Evolutionary conservation across 169 alveolate genomes (phyloP).

Genomic region (Plasmodium relictum): DNA sequence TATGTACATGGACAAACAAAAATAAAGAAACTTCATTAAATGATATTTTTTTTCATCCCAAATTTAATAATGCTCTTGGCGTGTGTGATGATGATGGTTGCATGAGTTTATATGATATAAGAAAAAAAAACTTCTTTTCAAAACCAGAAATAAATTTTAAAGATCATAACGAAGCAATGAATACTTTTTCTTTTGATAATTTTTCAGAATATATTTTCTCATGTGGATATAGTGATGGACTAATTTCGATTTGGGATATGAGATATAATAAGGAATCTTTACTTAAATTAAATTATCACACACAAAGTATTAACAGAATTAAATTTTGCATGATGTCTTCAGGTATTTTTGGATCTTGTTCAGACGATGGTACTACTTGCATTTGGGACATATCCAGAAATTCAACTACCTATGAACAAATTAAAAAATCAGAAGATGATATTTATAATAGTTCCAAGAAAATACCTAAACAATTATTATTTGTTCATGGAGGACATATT

Average conservation of each 20-base stretch:
- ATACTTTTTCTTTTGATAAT: slow-evolving; percentile 77
- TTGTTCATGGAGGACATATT: slow-evolving; percentile 85
- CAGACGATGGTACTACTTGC: slow-evolving; percentile 83
- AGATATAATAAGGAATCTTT: slow-evolving; percentile 75
- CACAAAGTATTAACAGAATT: slow-evolving; percentile 81
- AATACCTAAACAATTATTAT: slow-evolving; percentile 79
- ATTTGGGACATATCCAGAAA: slow-evolving; percentile 81
- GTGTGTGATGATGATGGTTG: slow-evolving; percentile 68
- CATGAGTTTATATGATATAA: slow-evolving; percentile 64
- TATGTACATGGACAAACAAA: slow-evolving; percentile 58
- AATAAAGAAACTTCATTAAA: slow-evolving; percentile 40
- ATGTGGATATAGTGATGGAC: slow-evolving; percentile 80
- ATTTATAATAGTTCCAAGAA: slow-evolving; percentile 58
- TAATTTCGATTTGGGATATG: slow-evolving; percentile 82
- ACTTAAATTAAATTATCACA: slow-evolving; percentile 79
- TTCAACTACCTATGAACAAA: slow-evolving; percentile 14
- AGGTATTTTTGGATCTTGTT: slow-evolving; percentile 85
- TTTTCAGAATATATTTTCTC: slow-evolving; percentile 77
- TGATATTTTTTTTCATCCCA: slow-evolving; percentile 71
- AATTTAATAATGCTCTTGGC: slow-evolving; percentile 59
- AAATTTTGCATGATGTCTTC: slow-evolving; percentile 82
- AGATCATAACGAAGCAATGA: slow-evolving; percentile 76
- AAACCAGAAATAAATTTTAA: slow-evolving; percentile 36
- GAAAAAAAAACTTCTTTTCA: slow-evolving; percentile 49
- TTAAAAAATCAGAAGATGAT: slow-evolving; percentile 52